These are phyloP conservation scores for Pelargonium nanum DNA, from an alignment of 345 rosid genomes.

Conservation along the genomic window DNA sequence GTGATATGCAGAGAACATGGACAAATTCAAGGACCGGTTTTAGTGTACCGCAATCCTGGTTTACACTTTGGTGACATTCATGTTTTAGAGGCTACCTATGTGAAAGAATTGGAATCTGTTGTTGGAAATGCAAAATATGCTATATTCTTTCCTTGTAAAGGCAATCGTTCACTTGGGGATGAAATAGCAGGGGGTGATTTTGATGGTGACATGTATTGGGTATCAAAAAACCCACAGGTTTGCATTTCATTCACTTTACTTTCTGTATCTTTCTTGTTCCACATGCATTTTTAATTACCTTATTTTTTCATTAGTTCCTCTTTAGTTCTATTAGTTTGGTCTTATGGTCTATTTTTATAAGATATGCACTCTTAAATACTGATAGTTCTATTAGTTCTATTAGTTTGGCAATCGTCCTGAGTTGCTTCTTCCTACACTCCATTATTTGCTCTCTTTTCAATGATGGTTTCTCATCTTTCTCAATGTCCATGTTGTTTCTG, in stretches of 20 bases:
- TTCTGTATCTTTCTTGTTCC: neutral
- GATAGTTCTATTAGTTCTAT: no score
- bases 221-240: conserved; percentile 70
- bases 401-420: no score
- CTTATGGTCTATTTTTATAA: no score
- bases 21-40: conserved; percentile 61
- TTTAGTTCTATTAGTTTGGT: no score
- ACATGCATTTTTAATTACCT: neutral
- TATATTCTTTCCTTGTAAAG: conserved; percentile 55
- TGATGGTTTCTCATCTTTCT: no score
- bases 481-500: no score
- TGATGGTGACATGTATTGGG: conserved; percentile 69
- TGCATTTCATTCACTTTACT: conserved; percentile 7
- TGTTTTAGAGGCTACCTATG: conserved; percentile 47
- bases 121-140: conserved; percentile 71
- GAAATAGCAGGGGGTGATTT: conserved; percentile 77
- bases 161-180: conserved; percentile 67
- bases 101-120: conserved; percentile 36
- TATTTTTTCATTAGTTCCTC: no score
- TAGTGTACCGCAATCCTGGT: conserved; percentile 81
- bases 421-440: no score
- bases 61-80: conserved; percentile 82
- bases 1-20: conserved; percentile 42
- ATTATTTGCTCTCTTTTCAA: no score
- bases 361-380: no score